These are phyloP conservation scores for Yamadazyma jaroonii DNA, from an alignment of 1,139 yeast genomes.

Conservation along the genomic window DNA sequence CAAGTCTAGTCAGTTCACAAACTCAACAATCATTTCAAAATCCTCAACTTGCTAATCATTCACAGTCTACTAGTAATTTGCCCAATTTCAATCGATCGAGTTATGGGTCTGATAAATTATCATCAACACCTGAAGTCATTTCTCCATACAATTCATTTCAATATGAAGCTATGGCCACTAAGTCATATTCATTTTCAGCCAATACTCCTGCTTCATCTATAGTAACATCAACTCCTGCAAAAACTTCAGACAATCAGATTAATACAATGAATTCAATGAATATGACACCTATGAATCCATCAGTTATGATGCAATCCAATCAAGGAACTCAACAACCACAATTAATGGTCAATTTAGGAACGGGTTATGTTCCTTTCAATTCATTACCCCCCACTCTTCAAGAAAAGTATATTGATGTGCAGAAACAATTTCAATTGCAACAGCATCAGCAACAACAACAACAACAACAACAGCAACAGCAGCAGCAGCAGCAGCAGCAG, in stretches of 20 bases:
- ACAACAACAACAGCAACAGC: conserved; percentile 5
- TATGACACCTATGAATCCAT: not conserved
- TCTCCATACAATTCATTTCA: conserved; percentile 13
- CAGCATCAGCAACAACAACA: conserved; percentile 8
- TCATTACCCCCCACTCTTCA: conserved; percentile 19
- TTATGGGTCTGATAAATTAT: not conserved
- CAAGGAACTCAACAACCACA: conserved; percentile 9
- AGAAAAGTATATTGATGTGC: conserved; percentile 18
- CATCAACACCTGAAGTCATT: conserved; percentile 12
- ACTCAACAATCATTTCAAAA: conserved; percentile 5
- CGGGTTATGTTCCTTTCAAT: conserved; percentile 20
- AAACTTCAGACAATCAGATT: conserved; percentile 1
- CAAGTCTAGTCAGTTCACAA: conserved; percentile 12
- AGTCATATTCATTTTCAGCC: conserved; percentile 7
- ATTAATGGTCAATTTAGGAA: conserved; percentile 21
- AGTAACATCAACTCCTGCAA: conserved; percentile 18
- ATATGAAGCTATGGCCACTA: conserved; percentile 7
- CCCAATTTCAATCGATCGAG: conserved; percentile 6
- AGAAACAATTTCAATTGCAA: conserved; percentile 13
- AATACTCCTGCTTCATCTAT: conserved; percentile 10
- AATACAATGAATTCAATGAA: not conserved
- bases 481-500: conserved; percentile 11
- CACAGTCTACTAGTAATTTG: conserved; percentile 13
- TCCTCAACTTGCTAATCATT: conserved; percentile 6
- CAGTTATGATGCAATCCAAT: not conserved